These are phyloP conservation scores for Lomentospora prolificans DNA, from an alignment of 2,329 filamentous ascomycete species.

Conservation along the genomic window DNA sequence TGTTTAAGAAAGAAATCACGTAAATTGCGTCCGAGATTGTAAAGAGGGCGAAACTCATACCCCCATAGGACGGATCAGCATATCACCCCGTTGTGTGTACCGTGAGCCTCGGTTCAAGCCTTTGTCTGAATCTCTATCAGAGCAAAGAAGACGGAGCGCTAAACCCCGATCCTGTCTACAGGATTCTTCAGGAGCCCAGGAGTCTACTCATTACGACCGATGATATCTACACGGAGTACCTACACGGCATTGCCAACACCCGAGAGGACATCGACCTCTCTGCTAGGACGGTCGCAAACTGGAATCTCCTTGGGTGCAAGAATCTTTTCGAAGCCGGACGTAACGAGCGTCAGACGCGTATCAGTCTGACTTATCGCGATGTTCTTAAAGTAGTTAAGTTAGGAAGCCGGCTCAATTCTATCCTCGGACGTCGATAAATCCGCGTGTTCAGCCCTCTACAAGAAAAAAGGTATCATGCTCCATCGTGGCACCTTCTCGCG, in stretches of 20 bases:
- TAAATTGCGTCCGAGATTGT: background rate
- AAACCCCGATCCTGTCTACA: conserved; percentile 37
- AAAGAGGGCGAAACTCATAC: conserved; percentile 16
- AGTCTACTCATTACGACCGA: conserved; percentile 67
- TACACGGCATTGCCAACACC: conserved; percentile 66
- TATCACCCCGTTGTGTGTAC: conserved; percentile 87
- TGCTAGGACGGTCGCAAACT: conserved; percentile 57
- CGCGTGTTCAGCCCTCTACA: conserved; percentile 32
- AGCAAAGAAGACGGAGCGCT: conserved; percentile 53
- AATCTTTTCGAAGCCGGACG: conserved; percentile 37
- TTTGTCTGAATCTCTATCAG: conserved; percentile 69
- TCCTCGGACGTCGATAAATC: conserved; percentile 27
- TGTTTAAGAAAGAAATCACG: background rate
- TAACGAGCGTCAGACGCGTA: conserved; percentile 49
- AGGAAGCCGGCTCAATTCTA: conserved; percentile 52
- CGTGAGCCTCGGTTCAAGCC: conserved; percentile 67
- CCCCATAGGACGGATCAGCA: conserved; percentile 59
- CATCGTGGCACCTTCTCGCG: conserved; percentile 52
- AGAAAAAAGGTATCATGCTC: conserved; percentile 68
- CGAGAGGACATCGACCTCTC: conserved; percentile 56
- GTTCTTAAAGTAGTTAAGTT: conserved; percentile 72
- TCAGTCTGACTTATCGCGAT: conserved; percentile 75
- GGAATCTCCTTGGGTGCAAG: conserved; percentile 50
- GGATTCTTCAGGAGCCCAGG: conserved; percentile 72
- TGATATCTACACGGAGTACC: conserved; percentile 56